Evolutionary conservation across 163 green algal genomes (phyloP), one percentile per base, ranked within the genome.

Genomic region (Chlamydomonas reinhardtii): DNA sequence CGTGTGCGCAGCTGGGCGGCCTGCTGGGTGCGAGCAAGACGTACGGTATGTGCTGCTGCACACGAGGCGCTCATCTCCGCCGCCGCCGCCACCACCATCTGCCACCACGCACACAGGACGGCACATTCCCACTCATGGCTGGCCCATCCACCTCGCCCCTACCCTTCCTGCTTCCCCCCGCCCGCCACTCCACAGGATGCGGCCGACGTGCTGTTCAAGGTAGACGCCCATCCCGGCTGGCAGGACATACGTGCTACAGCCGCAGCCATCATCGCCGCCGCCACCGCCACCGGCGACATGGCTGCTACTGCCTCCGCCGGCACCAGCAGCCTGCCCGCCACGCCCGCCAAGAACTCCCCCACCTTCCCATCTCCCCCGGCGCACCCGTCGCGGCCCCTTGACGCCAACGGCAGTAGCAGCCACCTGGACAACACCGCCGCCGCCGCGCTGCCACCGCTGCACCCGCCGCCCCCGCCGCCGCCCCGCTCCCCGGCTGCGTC

Each of bases 291-390:
- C 59, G 27, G 2, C 56, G 29, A n/a, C 54, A 27, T 32, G 29
- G 25, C 27, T 59, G 71, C 29, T 35, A 61, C 20, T 25, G 68
- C 76, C 70, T 17, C 64, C n/a, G n/a, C n/a, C n/a, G n/a, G n/a
- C n/a, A n/a, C n/a, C n/a, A n/a, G n/a, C 70, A 87, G 81, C 81
- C 70, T 87, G 34, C 81, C 70, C 27, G 39, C 70, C 54, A 87
- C 71, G 4, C 81, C 71, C 14, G 29, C 71, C 34, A 87, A 74
- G 69, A 32, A 19, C 78, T 64, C 69, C 14, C 48, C 65, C 1
- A 22, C 27, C 35, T 59, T 24, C 35, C 37, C 71, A 4, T 19
- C 19, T 15, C 31, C 35, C 19, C 35, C 73, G 4, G 25, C 20
- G 39, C 39, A 39, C 24, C 25, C 66, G 66, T 8, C 66, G 48